Percentiles rank a stretch among this genome's conserved stretches.
Evolutionary conservation across 1,139 yeast genomes (phyloP).

Genomic region (Geotrichum reessii): DNA sequence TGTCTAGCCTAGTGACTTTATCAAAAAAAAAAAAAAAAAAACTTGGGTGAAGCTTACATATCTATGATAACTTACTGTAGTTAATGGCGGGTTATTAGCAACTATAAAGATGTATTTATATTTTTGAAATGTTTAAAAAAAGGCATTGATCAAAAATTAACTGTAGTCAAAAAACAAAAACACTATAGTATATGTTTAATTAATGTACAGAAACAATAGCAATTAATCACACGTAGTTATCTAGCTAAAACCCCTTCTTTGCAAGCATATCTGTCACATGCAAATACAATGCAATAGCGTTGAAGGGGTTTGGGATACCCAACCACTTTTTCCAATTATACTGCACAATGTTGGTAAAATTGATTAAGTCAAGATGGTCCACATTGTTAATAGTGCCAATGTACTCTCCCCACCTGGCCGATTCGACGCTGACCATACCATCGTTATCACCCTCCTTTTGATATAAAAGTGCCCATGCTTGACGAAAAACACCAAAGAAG

Average conservation of each 20-base stretch:
- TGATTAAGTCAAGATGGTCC: slow-evolving; percentile 80
- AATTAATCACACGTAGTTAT: background rate
- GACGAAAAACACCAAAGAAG: slow-evolving; percentile 55
- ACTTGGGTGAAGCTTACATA: too few relatives aligned
- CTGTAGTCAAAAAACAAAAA: too few relatives aligned
- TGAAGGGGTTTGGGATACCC: slow-evolving; percentile 45
- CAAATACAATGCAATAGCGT: slow-evolving; percentile 69
- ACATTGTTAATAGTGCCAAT: slow-evolving; percentile 71
- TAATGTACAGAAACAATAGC: too few relatives aligned
- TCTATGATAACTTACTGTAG: too few relatives aligned
- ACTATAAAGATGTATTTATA: too few relatives aligned
- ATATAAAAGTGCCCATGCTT: slow-evolving; percentile 58
- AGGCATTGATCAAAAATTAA: too few relatives aligned
- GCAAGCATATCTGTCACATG: slow-evolving; percentile 69
- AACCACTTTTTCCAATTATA: slow-evolving; percentile 29
- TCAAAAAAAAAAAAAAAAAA: too few relatives aligned
- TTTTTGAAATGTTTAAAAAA: too few relatives aligned
- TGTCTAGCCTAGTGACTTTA: too few relatives aligned
- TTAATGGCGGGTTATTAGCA: too few relatives aligned
- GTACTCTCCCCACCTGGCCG: slow-evolving; percentile 80
- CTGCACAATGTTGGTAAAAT: slow-evolving; percentile 64
- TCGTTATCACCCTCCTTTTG: slow-evolving; percentile 58
- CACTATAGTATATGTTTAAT: too few relatives aligned
- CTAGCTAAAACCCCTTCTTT: slow-evolving; percentile 50
- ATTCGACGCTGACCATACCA: slow-evolving; percentile 75